A percentile compares a stretch with the other conserved stretches of the same genome.
Evolutionary conservation across 352 stramenopile genomes (phyloP).

Genomic region (Pythium insidiosum): DNA sequence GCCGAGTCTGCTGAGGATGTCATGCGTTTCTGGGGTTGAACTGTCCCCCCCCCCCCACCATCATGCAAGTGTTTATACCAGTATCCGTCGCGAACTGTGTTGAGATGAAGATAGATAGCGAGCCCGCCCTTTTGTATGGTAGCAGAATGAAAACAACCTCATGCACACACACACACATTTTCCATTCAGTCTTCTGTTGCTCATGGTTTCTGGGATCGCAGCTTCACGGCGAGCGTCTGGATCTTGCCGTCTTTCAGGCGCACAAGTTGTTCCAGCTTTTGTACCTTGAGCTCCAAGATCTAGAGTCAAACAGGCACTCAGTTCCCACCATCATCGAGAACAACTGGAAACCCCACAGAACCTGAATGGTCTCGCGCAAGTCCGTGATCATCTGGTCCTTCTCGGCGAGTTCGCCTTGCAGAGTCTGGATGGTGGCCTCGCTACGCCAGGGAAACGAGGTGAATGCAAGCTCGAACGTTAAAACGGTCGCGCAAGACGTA

Average conservation of each 20-base stretch:
- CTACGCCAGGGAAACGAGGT: neutral
- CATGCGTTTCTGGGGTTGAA: conserved; percentile 70
- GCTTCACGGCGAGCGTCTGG: conserved; percentile 78
- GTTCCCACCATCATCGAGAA: neutral
- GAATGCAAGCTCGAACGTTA: too few species aligned
- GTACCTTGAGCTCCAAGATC: conserved; percentile 93
- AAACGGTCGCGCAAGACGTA: too few species aligned
- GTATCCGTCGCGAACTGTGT: too few species aligned
- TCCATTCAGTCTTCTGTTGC: too few species aligned
- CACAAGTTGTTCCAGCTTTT: conserved; percentile 93
- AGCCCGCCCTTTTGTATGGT: too few species aligned
- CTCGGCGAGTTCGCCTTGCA: conserved; percentile 39
- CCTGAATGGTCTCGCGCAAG: conserved; percentile 83
- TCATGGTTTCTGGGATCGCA: conserved; percentile 64
- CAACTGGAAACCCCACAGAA: too few species aligned
- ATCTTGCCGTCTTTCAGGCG: conserved; percentile 94
- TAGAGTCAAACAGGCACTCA: conserved; percentile 11
- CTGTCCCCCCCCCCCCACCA: too few species aligned
- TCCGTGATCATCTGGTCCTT: conserved; percentile 81
- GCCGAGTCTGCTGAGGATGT: conserved; percentile 69
- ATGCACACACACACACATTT: too few species aligned
- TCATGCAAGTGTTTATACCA: too few species aligned
- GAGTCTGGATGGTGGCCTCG: conserved; percentile 16
- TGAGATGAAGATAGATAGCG: too few species aligned
- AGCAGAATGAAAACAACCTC: too few species aligned